Evolutionary conservation across 2,329 filamentous ascomycete species (phyloP).

Genomic region (Ophiostoma sp.): DNA sequence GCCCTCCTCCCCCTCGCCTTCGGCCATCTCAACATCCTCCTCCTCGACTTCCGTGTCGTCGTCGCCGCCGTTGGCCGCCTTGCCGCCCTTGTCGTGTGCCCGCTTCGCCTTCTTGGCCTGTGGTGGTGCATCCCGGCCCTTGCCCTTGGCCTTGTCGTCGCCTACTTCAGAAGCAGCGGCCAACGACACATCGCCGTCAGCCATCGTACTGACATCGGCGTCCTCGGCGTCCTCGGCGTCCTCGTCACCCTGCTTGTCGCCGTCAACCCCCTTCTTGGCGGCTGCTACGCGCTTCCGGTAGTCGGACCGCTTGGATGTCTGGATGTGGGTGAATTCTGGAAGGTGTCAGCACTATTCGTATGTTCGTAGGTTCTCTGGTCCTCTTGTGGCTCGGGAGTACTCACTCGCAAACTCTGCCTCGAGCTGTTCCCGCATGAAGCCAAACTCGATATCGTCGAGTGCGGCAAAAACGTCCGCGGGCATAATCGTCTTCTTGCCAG

Average conservation of each 20-base stretch:
- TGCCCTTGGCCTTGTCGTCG: conserved; percentile 26
- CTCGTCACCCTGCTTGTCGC: conserved; percentile 31
- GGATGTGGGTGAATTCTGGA: conserved; percentile 69
- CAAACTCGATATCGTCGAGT: conserved; percentile 73
- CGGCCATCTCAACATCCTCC: conserved; percentile 38
- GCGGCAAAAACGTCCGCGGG: conserved; percentile 75
- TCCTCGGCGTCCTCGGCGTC: conserved; percentile 31
- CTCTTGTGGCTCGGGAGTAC: conserved; percentile 35
- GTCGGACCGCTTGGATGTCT: conserved; percentile 71
- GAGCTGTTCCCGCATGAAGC: conserved; percentile 66
- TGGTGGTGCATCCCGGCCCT: conserved; percentile 31
- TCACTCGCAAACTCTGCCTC: conserved; percentile 75
- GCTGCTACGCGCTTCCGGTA: conserved; percentile 70
- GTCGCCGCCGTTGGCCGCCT: conserved; percentile 40
- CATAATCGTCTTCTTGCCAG: conserved; percentile 76
- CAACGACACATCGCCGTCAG: neutral
- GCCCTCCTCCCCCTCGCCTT: conserved; percentile 42
- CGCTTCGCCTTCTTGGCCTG: conserved; percentile 42
- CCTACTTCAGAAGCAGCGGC: conserved; percentile 30
- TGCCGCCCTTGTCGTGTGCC: conserved; percentile 40
- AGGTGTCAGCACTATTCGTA: neutral
- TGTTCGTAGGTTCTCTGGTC: neutral
- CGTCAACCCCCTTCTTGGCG: conserved; percentile 52
- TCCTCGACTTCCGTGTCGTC: conserved; percentile 46
- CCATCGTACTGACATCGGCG: conserved; percentile 24